A percentile compares a stretch with the other conserved stretches of the same genome.
These are phyloP conservation scores for Perilla frutescens DNA, from an alignment of 257 asterid species.

Conservation along the genomic window DNA sequence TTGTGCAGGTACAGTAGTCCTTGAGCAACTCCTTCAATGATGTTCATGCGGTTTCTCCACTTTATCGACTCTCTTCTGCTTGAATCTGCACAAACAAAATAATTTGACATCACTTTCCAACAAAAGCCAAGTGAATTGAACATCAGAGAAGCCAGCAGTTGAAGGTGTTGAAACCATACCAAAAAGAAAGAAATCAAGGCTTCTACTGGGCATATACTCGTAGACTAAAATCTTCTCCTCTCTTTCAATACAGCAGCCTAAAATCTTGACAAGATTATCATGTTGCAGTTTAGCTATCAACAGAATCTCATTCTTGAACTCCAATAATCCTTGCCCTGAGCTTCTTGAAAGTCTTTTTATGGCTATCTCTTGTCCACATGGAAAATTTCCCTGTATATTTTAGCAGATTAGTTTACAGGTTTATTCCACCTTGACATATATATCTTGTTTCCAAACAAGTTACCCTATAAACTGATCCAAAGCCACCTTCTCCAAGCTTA, in stretches of 20 bases:
- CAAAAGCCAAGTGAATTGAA: neutral
- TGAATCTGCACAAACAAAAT: constrained; percentile 16
- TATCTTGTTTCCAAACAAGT: neutral
- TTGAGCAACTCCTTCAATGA: no score
- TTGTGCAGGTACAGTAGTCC: no score
- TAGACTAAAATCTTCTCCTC: constrained; percentile 36
- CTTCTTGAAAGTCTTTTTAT: constrained; percentile 38
- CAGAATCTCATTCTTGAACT: constrained; percentile 36
- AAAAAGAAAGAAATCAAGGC: constrained; percentile 43
- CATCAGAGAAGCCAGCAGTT: no score
- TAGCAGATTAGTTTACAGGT: neutral
- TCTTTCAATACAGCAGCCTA: constrained; percentile 30
- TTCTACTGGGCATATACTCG: constrained; percentile 47
- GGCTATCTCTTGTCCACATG: constrained; percentile 29
- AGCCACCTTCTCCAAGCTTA: constrained; percentile 48
- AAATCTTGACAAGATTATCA: constrained; percentile 32
- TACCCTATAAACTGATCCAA: constrained; percentile 48
- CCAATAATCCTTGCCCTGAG: constrained; percentile 31
- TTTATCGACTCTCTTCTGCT: no score
- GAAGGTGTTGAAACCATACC: constrained; percentile 8
- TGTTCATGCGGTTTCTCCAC: no score
- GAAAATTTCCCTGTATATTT: constrained; percentile 19
- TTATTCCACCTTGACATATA: neutral
- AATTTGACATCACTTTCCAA: neutral
- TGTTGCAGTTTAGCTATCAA: constrained; percentile 37